These are phyloP conservation scores for Macroventuria anomochaeta DNA, from an alignment of 2,329 filamentous ascomycete genomes.

Conservation along the genomic window DNA sequence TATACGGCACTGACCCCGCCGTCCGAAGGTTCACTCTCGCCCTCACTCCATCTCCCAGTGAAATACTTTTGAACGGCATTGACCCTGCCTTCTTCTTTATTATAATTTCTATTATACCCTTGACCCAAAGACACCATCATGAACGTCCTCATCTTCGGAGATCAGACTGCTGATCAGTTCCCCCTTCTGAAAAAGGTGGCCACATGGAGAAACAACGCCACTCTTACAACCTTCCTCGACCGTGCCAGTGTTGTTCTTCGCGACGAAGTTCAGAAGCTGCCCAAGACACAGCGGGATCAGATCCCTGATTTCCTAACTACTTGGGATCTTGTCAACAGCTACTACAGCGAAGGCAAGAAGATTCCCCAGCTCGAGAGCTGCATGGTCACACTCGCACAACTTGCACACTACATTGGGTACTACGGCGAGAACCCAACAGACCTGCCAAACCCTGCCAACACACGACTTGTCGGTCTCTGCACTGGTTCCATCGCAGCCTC, in stretches of 20 bases:
- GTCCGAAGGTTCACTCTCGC: conserved; percentile 7
- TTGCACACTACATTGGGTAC: conserved; percentile 73
- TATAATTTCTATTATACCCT: conserved; percentile 37
- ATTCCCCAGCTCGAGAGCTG: conserved; percentile 69
- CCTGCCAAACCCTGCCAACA: conserved; percentile 57
- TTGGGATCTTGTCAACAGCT: conserved; percentile 69
- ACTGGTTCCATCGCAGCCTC: conserved; percentile 74
- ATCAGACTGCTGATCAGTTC: conserved; percentile 73
- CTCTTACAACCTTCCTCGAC: conserved; percentile 68
- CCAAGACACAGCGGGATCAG: conserved; percentile 62
- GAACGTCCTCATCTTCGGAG: conserved; percentile 70
- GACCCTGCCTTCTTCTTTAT: conserved; percentile 12
- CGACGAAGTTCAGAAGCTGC: conserved; percentile 65
- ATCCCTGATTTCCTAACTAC: conserved; percentile 69
- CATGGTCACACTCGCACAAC: conserved; percentile 68
- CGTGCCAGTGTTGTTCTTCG: conserved; percentile 64
- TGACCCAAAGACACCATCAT: conserved; percentile 37
- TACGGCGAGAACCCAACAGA: conserved; percentile 62
- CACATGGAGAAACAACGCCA: conserved; percentile 60
- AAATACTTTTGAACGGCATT: conserved; percentile 12
- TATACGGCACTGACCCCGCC: conserved; percentile 19
- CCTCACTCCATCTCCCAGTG: conserved; percentile 7
- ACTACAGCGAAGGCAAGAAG: conserved; percentile 64
- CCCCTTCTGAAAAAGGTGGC: conserved; percentile 61
- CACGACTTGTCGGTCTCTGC: conserved; percentile 68